Conservation (phyloP, 306 rosid genomes). For the Lablab purpureus region DNA sequence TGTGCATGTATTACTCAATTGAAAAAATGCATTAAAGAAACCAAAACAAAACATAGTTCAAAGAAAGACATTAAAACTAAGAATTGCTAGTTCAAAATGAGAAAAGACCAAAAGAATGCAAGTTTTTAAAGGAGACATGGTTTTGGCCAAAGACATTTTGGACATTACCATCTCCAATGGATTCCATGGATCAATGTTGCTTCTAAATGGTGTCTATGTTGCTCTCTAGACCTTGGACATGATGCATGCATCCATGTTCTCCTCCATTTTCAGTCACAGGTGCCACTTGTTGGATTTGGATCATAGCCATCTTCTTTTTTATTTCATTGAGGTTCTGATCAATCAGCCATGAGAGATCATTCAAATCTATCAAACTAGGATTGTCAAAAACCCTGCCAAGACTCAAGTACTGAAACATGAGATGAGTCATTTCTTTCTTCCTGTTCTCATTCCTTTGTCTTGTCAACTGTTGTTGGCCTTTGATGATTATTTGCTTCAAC, state of each 20-base stretch:
- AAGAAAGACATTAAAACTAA: background rate
- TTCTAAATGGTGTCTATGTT: background rate
- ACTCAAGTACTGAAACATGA: slow-evolving; percentile 40
- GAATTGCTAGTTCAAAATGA: background rate
- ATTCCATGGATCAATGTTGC: background rate
- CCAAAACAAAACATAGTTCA: no score
- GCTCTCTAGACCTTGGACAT: slow-evolving; percentile 1
- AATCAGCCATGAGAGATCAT: slow-evolving; percentile 40
- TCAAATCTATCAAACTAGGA: slow-evolving; percentile 23
- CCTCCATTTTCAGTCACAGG: background rate
- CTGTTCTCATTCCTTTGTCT: slow-evolving; percentile 31
- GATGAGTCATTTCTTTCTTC: slow-evolving; percentile 32
- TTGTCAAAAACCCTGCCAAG: background rate
- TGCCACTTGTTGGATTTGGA: background rate
- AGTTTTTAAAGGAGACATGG: background rate
- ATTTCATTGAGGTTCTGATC: slow-evolving; percentile 39
- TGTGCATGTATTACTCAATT: no score
- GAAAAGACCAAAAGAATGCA: background rate
- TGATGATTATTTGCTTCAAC: slow-evolving; percentile 28
- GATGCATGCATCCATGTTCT: background rate
- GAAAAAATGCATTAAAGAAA: no score
- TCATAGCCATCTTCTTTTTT: background rate
- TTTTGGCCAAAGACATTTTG: background rate
- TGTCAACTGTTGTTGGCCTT: slow-evolving; percentile 36
- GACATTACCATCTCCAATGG: slow-evolving; percentile 26